A percentile compares a stretch with the other conserved stretches of the same genome.
Evolutionary conservation across 306 rosid genomes (phyloP).

Genomic region (Acacia melanoxylon): DNA sequence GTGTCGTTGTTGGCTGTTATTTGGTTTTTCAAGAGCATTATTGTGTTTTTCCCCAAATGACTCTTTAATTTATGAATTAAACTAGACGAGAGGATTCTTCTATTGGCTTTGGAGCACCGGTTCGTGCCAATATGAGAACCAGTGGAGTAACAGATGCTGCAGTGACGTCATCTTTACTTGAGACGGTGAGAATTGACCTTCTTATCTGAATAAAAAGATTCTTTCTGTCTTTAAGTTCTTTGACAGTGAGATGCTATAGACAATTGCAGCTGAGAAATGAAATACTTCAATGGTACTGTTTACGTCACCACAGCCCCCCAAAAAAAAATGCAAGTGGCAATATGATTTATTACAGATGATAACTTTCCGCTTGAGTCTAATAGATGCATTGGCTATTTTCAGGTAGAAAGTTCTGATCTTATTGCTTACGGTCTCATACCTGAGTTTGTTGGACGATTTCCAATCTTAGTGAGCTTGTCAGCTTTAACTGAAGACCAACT

Average conservation of each 20-base stretch:
- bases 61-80: constrained; percentile 19
- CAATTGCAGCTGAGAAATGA: background rate
- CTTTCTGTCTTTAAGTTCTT: background rate
- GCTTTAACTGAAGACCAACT: constrained; percentile 92
- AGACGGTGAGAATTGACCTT: constrained; percentile 56
- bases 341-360: constrained; percentile 2
- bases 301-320: background rate
- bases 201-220: background rate
- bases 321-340: background rate
- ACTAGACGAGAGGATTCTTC: constrained; percentile 89
- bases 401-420: constrained; percentile 95
- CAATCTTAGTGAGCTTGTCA: constrained; percentile 74
- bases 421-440: constrained; percentile 90
- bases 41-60: background rate
- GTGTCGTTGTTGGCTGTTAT: background rate
- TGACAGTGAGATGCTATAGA: constrained; percentile 11
- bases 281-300: background rate
- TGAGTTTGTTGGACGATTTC: constrained; percentile 90
- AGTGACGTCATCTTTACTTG: constrained; percentile 79
- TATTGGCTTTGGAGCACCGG: constrained; percentile 90
- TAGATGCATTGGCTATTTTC: constrained; percentile 36
- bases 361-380: constrained; percentile 34
- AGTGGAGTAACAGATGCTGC: constrained; percentile 57
- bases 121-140: constrained; percentile 83
- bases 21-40: constrained; percentile 3